Conservation (phyloP, 2,329 filamentous ascomycete genomes). For the Diplodia intermedia region DNA sequence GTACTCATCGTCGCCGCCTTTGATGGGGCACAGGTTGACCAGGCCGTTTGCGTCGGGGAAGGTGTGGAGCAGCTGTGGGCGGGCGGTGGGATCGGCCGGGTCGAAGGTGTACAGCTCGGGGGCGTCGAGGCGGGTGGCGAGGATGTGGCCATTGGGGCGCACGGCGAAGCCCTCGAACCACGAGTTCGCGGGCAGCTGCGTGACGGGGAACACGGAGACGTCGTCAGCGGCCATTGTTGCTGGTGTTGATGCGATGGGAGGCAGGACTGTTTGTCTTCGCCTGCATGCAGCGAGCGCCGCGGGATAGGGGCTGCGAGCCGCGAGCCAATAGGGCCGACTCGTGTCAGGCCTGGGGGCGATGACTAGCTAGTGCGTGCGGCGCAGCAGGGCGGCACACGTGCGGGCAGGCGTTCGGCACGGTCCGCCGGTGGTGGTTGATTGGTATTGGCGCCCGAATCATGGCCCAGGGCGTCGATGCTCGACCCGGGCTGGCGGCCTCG, state of each 20-base stretch:
- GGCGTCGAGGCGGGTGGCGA: slow-evolving; percentile 29
- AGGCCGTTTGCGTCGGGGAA: slow-evolving; percentile 31
- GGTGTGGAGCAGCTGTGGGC: slow-evolving; percentile 23
- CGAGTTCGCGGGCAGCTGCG: slow-evolving; percentile 28
- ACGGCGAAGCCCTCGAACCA: slow-evolving; percentile 30
- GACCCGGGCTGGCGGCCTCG: slow-evolving; percentile 10
- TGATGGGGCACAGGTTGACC: slow-evolving; percentile 26
- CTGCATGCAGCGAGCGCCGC: neutral
- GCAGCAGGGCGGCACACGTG: slow-evolving; percentile 7
- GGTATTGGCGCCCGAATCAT: slow-evolving; percentile 13
- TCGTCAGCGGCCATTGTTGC: slow-evolving; percentile 19
- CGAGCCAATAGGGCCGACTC: slow-evolving; percentile 19
- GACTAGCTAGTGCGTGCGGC: neutral
- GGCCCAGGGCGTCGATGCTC: neutral
- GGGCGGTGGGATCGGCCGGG: slow-evolving; percentile 15
- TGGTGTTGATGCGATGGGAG: neutral
- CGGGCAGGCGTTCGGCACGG: slow-evolving; percentile 16
- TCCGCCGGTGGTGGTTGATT: slow-evolving; percentile 8
- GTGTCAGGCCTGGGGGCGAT: slow-evolving; percentile 1
- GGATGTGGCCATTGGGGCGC: slow-evolving; percentile 30
- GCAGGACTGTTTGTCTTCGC: slow-evolving; percentile 7
- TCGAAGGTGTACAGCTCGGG: slow-evolving; percentile 32
- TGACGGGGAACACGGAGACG: slow-evolving; percentile 23
- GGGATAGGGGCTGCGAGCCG: slow-evolving; percentile 23
- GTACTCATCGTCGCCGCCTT: slow-evolving; percentile 22